These are phyloP conservation scores for Aethionema arabicum DNA, from an alignment of 345 rosid genomes.

Conservation along the genomic window DNA sequence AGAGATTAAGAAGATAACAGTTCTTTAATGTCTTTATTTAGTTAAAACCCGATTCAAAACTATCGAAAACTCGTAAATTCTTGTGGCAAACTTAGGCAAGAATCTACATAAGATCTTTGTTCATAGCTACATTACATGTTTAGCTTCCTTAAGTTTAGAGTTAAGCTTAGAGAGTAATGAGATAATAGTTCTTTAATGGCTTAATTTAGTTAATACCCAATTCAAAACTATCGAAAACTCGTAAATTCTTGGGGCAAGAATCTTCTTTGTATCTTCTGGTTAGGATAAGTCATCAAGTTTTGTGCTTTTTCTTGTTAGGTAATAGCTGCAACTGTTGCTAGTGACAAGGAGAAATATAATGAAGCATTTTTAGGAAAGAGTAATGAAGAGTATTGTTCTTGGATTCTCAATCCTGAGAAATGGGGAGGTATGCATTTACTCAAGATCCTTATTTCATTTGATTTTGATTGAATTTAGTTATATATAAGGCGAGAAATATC, in stretches of 20 bases:
- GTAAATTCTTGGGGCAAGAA: not conserved
- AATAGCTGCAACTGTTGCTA: constrained; percentile 85
- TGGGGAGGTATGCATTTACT: constrained; percentile 75
- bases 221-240: not conserved
- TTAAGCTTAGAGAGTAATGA: not conserved
- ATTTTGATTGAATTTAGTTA: not conserved
- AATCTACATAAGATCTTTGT: constrained; percentile 11
- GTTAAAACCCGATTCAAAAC: not conserved
- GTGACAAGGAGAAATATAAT: constrained; percentile 68
- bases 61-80: not conserved
- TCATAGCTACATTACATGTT: constrained; percentile 5
- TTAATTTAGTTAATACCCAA: not conserved
- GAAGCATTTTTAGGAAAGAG: constrained; percentile 86
- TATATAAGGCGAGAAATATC: not conserved
- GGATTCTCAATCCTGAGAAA: constrained; percentile 90
- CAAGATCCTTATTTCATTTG: not conserved
- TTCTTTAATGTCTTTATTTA: not conserved
- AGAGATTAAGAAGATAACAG: not conserved
- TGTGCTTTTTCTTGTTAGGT: constrained; percentile 50
- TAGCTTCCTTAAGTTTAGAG: not conserved
- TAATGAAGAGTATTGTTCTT: constrained; percentile 73
- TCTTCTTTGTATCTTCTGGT: not conserved
- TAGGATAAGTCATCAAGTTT: not conserved
- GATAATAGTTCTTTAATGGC: not conserved
- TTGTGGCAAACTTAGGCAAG: not conserved